A percentile compares a stretch with the other conserved stretches of the same genome.
Conservation (phyloP, 495 filamentous ascomycete species). For the Penicillium egyptiacum region DNA sequence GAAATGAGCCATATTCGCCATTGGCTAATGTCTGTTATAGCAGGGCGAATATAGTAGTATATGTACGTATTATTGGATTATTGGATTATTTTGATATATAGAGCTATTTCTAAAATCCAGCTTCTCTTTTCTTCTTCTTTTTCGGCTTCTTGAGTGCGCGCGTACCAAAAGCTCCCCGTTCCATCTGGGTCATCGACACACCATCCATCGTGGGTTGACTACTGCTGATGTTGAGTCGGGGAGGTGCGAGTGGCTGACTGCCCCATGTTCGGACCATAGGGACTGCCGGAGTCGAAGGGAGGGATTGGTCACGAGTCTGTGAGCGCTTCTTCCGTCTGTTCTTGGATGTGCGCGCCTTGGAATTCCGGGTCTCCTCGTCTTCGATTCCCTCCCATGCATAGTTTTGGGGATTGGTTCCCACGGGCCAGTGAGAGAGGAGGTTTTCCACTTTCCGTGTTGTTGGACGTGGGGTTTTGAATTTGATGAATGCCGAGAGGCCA, state of each 20-base stretch:
- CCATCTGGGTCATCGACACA: slow-evolving; percentile 38
- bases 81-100: not conserved
- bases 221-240: slow-evolving; percentile 28
- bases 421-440: slow-evolving; percentile 47
- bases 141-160: slow-evolving; percentile 36
- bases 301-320: slow-evolving; percentile 21
- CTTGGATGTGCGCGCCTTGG: slow-evolving; percentile 23
- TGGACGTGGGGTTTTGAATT: slow-evolving; percentile 27
- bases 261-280: slow-evolving; percentile 32
- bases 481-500: slow-evolving; percentile 35
- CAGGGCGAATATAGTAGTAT: not conserved
- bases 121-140: slow-evolving; percentile 45
- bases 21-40: slow-evolving; percentile 10
- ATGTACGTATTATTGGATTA: not conserved
- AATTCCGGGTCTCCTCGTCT: slow-evolving; percentile 22
- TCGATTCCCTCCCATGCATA: slow-evolving; percentile 44
- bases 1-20: slow-evolving; percentile 20
- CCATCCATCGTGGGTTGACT: slow-evolving; percentile 41
- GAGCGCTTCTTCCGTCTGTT: slow-evolving; percentile 29
- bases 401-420: slow-evolving; percentile 36
- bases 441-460: slow-evolving; percentile 28
- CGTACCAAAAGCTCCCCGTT: slow-evolving; percentile 43
- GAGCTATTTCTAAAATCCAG: slow-evolving; percentile 38
- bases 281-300: slow-evolving; percentile 29
- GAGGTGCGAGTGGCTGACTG: slow-evolving; percentile 40